These are phyloP conservation scores for Auricularia heimuer DNA, from an alignment of 768 basidiomycete species.

Conservation along the genomic window DNA sequence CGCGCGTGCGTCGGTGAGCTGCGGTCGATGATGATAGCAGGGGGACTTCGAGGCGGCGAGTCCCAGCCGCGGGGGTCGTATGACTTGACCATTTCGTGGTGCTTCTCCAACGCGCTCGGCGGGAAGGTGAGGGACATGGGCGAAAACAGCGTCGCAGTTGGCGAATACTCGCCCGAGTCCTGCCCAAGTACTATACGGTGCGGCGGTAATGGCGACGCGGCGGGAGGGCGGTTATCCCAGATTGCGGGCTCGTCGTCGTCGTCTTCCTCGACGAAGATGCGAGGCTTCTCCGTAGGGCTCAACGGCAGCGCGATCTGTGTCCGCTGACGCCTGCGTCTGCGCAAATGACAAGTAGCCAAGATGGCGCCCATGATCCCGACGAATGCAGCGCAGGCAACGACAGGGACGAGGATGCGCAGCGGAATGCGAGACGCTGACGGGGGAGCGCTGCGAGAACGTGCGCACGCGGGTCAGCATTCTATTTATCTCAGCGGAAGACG, in stretches of 20 bases:
- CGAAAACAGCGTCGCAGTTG: background rate
- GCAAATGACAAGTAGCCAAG: background rate
- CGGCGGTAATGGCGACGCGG: background rate
- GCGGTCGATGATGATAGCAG: background rate
- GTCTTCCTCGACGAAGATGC: background rate
- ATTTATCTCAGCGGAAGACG: background rate
- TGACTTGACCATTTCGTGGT: background rate
- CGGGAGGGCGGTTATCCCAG: background rate
- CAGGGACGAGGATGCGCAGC: background rate
- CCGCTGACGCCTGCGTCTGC: background rate
- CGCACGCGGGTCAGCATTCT: background rate
- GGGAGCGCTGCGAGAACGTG: background rate
- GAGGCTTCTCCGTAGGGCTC: background rate
- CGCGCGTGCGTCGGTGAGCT: background rate
- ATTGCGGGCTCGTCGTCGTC: background rate
- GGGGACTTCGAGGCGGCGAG: background rate
- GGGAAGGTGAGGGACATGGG: background rate
- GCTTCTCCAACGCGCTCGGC: background rate
- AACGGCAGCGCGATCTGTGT: background rate
- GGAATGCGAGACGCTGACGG: background rate
- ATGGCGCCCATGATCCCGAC: background rate
- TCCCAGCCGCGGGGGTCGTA: background rate
- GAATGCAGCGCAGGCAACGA: background rate
- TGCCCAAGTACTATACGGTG: background rate
- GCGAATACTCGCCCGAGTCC: background rate